Conservation (phyloP, 495 filamentous ascomycete species). For the Massariosphaeria phaeospora region DNA sequence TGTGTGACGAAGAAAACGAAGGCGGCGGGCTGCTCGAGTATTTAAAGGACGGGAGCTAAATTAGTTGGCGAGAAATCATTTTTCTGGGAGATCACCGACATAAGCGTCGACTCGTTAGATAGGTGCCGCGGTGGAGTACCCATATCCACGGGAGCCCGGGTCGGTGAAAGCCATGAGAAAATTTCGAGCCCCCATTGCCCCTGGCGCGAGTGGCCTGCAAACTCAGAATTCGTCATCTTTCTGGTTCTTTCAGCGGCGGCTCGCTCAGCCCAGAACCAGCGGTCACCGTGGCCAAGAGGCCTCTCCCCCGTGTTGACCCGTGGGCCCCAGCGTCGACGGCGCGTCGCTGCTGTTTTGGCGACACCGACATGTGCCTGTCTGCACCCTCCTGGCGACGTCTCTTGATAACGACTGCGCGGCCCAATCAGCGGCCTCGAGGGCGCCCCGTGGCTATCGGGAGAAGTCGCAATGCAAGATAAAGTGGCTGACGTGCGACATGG, state of each 20-base stretch:
- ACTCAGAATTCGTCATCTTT: constrained; percentile 4
- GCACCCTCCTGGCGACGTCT: neutral
- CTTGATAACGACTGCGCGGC: constrained; percentile 1
- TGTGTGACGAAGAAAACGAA: neutral
- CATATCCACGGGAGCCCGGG: neutral
- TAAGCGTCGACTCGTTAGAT: constrained; percentile 3
- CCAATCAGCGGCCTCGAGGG: constrained; percentile 10
- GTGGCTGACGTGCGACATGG: constrained; percentile 28
- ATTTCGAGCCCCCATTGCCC: neutral
- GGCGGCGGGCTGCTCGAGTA: neutral
- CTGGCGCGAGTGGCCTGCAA: neutral
- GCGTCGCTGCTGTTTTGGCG: neutral
- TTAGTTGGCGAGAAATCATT: neutral
- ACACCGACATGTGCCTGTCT: neutral
- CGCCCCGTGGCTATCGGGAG: constrained; percentile 25
- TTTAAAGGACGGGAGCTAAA: constrained; percentile 13
- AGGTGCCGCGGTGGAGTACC: no score
- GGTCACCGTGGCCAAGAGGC: no score
- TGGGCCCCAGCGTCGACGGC: neutral
- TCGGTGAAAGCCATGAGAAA: neutral
- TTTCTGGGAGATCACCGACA: neutral
- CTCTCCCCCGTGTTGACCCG: neutral
- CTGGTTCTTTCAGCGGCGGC: neutral
- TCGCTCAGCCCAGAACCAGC: no score
- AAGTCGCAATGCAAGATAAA: constrained; percentile 26